A percentile compares a stretch with the other conserved stretches of the same genome.
Evolutionary conservation across 352 stramenopile genomes (phyloP).

Genomic region (Phytophthora sp.): DNA sequence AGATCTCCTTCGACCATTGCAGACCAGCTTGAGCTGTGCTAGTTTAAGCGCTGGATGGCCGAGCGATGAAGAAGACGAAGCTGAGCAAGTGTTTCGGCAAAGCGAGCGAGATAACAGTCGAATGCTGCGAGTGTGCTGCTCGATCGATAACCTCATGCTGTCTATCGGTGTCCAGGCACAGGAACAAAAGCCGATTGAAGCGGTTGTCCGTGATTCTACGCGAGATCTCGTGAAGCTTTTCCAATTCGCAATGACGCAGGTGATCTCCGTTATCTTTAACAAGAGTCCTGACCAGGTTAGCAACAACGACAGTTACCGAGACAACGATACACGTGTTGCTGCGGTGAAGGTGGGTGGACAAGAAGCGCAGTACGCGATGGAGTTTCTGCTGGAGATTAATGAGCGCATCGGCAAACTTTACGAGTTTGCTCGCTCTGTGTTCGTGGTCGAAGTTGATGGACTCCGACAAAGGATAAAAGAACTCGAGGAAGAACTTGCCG

Average conservation of each 20-base stretch:
- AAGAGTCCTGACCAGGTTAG: slow-evolving; percentile 6
- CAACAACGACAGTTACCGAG: slow-evolving; percentile 6
- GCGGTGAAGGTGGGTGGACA: slow-evolving; percentile 28
- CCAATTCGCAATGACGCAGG: slow-evolving; percentile 57
- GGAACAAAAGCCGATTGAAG: slow-evolving; percentile 55
- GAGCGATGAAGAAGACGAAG: slow-evolving; percentile 48
- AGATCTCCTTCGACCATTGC: slow-evolving; percentile 58
- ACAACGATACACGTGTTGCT: background rate
- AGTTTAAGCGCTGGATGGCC: slow-evolving; percentile 43
- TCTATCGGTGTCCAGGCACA: slow-evolving; percentile 56
- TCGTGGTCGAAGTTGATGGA: slow-evolving; percentile 38
- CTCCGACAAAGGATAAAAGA: slow-evolving; percentile 15
- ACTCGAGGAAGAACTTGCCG: slow-evolving; percentile 21
- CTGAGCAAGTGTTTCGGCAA: slow-evolving; percentile 36
- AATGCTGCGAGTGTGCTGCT: slow-evolving; percentile 73
- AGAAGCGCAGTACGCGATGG: slow-evolving; percentile 51
- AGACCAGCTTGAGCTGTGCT: slow-evolving; percentile 61
- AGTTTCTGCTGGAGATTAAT: slow-evolving; percentile 49
- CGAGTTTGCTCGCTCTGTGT: slow-evolving; percentile 42
- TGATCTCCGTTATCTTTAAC: slow-evolving; percentile 31
- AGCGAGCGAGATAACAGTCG: slow-evolving; percentile 58
- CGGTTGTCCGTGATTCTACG: slow-evolving; percentile 51
- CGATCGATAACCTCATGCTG: slow-evolving; percentile 67
- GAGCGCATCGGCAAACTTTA: slow-evolving; percentile 50
- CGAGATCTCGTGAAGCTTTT: slow-evolving; percentile 55